A percentile compares a stretch with the other conserved stretches of the same genome.
Conservation (phyloP, 2,329 filamentous ascomycete genomes). For the Aspergillaceae sp. region DNA sequence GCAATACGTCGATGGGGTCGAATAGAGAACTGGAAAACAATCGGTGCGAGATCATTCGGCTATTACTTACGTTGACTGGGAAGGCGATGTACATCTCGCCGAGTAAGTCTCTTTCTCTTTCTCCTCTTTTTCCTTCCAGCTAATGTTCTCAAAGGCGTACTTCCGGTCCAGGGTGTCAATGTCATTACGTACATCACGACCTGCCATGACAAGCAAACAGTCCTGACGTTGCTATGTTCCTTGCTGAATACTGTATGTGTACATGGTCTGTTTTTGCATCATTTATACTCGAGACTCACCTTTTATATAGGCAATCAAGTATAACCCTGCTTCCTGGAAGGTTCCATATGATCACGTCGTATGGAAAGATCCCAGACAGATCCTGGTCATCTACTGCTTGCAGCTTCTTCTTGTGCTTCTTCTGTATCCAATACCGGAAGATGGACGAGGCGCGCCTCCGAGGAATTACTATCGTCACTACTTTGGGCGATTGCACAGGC, state of each 20-base stretch:
- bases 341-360: constrained; percentile 90
- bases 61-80: constrained; percentile 77
- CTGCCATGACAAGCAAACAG: constrained; percentile 80
- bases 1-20: constrained; percentile 77
- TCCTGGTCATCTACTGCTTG: constrained; percentile 82
- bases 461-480: constrained; percentile 96
- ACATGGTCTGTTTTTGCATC: background rate
- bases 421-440: constrained; percentile 80
- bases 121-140: background rate
- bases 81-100: constrained; percentile 90
- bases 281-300: constrained; percentile 6
- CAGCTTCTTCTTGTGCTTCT: constrained; percentile 81
- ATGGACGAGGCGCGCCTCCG: constrained; percentile 52
- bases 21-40: constrained; percentile 92
- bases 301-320: constrained; percentile 68
- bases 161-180: constrained; percentile 75
- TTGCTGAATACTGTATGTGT: constrained; percentile 76
- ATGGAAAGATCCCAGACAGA: constrained; percentile 82
- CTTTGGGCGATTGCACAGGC: constrained; percentile 77
- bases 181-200: constrained; percentile 84
- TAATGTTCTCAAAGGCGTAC: constrained; percentile 38
- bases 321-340: constrained; percentile 88
- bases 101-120: constrained; percentile 36
- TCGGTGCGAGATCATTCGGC: constrained; percentile 75
- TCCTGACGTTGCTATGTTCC: constrained; percentile 84